Base-by-base conservation (phyloP, 2,329 filamentous ascomycete genomes). In the Pezicula rhizophila region DNA sequence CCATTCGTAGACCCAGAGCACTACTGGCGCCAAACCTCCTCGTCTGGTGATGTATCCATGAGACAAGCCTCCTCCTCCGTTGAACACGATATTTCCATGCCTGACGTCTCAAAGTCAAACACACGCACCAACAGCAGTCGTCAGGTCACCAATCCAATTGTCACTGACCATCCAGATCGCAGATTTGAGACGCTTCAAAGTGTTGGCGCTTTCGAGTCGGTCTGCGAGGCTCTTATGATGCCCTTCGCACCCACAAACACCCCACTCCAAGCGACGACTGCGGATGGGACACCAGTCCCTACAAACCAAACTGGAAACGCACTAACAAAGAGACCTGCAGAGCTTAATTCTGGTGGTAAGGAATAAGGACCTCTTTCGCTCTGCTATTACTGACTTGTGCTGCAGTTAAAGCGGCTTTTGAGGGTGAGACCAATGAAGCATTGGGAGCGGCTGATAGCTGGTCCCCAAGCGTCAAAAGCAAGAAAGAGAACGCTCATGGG, bases 21-120 rank as follows among this genome's bases (percentile, higher is more conserved):
- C 8, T 31, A 31, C 40, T 63, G 63, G 60, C 55, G 53, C 66
- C 68, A 49, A 66, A 64, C 42, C 58, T 70, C 52, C 28, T 31
- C 25, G 66, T 73, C 59, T 18, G 47, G 57, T 48, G 73, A 76
- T 52, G 56, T 72, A 11, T 68, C 71, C 23, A 76, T 77, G 74
- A 10, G 28, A 31, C 68, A 49, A 66, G 64, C 42, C 58, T 70
- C 52, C 7, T 31, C 25, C 66, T 73, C 59, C 15, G 47, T 57
- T 48, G 73, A 10, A 38, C 35, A 38, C 14, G n/a, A 76, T 52
- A 55, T 72, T 14, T 68, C 71, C 23, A 76, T 76, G 74, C 69
- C 70, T 5, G 74, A 76, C 51, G 73, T 73, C 58, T 56, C 59
- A 18, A 61, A 54, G 20, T 52, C 59, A 14, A 53, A 52, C 17